Conservation (phyloP, 2,329 filamentous ascomycete species). For the Ceratocystis ficicola region DNA sequence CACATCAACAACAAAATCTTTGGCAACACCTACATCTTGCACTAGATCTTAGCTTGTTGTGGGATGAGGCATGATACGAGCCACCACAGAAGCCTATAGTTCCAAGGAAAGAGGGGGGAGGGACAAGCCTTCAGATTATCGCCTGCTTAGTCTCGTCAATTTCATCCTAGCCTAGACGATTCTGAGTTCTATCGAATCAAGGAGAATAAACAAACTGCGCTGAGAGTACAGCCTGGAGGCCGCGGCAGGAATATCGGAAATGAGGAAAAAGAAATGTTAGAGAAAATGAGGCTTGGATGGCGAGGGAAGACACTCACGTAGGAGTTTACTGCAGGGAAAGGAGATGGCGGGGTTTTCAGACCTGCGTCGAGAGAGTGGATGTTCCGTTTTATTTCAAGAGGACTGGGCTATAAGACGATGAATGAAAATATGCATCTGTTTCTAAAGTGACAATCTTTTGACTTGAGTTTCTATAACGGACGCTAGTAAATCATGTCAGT, state of each 20-base stretch:
- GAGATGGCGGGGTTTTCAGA: background rate
- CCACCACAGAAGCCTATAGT: background rate
- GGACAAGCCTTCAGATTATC: too few species aligned
- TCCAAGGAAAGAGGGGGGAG: too few species aligned
- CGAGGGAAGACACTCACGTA: background rate
- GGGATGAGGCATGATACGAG: background rate
- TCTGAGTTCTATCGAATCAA: background rate
- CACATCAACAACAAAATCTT: background rate
- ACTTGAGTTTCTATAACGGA: too few species aligned
- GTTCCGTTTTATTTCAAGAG: background rate
- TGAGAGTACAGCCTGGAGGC: background rate
- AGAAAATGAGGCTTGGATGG: background rate
- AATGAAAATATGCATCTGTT: too few species aligned
- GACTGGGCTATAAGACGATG: background rate
- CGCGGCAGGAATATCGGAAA: background rate
- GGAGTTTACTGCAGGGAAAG: slow-evolving; percentile 6
- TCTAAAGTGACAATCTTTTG: too few species aligned
- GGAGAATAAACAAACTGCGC: background rate
- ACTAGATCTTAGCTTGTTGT: background rate
- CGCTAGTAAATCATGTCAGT: too few species aligned
- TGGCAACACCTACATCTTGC: background rate
- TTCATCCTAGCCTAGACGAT: background rate
- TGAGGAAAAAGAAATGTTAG: background rate
- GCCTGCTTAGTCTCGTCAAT: too few species aligned
- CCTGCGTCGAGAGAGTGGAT: background rate